Conservation (phyloP, 2,329 filamentous ascomycete species). For the Fusarium aywerte region DNA sequence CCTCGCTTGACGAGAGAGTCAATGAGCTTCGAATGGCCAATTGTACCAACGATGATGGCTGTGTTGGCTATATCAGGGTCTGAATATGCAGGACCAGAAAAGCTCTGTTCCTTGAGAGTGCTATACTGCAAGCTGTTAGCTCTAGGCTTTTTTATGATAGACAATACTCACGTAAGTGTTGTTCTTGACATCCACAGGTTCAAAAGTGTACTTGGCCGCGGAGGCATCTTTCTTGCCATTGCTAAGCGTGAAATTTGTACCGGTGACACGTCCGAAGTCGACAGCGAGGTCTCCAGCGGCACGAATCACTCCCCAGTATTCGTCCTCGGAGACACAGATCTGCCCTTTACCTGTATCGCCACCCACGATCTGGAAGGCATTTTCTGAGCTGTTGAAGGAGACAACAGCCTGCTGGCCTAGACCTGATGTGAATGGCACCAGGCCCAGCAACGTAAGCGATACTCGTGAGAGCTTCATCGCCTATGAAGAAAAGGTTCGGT, state of each 20-base stretch:
- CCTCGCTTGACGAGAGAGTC: slow-evolving; percentile 36
- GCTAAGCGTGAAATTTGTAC: slow-evolving; percentile 69
- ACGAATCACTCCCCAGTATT: slow-evolving; percentile 75
- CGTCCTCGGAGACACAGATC: slow-evolving; percentile 66
- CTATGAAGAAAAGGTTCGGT: neutral
- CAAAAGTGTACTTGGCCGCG: slow-evolving; percentile 56
- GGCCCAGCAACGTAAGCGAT: slow-evolving; percentile 13
- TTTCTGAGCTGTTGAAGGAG: slow-evolving; percentile 22
- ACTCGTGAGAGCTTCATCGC: slow-evolving; percentile 16
- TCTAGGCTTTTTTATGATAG: rapidly evolving
- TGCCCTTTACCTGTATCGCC: slow-evolving; percentile 48
- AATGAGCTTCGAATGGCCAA: slow-evolving; percentile 72
- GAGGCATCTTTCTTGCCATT: slow-evolving; percentile 56
- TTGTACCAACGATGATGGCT: slow-evolving; percentile 74
- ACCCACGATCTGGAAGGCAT: slow-evolving; percentile 23
- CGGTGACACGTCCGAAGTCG: slow-evolving; percentile 78
- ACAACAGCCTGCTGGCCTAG: slow-evolving; percentile 30
- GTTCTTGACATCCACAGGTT: slow-evolving; percentile 58
- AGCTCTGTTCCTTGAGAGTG: slow-evolving; percentile 33
- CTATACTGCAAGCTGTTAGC: slow-evolving; percentile 27
- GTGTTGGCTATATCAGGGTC: slow-evolving; percentile 57
- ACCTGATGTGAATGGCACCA: slow-evolving; percentile 10
- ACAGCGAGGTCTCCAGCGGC: slow-evolving; percentile 73
- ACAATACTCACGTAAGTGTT: slow-evolving; percentile 57
- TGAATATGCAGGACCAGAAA: slow-evolving; percentile 56